phyloP scores from a whole-genome alignment of 2,329 filamentous ascomycete species.

The Colletotrichum trifolii region DNA sequence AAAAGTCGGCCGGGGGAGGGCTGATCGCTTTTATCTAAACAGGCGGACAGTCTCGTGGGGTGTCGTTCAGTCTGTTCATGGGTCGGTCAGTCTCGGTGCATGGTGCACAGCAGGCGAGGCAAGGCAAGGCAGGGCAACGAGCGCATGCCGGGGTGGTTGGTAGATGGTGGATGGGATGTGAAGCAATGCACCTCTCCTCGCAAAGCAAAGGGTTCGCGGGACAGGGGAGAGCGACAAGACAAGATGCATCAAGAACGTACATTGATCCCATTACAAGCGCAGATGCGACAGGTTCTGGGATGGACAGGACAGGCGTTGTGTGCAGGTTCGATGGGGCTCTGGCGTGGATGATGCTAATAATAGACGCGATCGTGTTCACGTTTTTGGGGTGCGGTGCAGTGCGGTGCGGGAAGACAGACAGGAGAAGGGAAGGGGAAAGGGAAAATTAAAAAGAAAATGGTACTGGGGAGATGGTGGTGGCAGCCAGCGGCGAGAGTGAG shows the following conservation, averaged over 20 bases:
- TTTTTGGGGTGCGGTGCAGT: constrained; percentile 25
- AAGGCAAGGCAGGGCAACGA: constrained; percentile 14
- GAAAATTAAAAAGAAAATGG: constrained; percentile 26
- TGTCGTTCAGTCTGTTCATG: constrained; percentile 29
- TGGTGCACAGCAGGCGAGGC: background rate
- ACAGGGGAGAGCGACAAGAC: constrained; percentile 31
- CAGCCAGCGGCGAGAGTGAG: constrained; percentile 5
- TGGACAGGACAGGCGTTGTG: constrained; percentile 45
- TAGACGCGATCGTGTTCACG: constrained; percentile 60
- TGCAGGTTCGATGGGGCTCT: constrained; percentile 59
- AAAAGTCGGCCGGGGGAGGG: constrained; percentile 24
- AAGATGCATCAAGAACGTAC: constrained; percentile 35
- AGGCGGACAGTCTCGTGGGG: constrained; percentile 20
- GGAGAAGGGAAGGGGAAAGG: constrained; percentile 39
- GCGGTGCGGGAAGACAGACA: constrained; percentile 39
- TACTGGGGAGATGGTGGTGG: constrained; percentile 12
- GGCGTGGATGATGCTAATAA: constrained; percentile 64
- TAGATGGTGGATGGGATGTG: constrained; percentile 11
- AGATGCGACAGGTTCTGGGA: constrained; percentile 38
- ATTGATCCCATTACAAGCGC: constrained; percentile 38
- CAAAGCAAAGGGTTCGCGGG: constrained; percentile 13
- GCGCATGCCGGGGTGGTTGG: constrained; percentile 19
- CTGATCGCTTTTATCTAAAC: constrained; percentile 37
- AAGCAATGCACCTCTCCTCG: constrained; percentile 17
- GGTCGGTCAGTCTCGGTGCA: constrained; percentile 28